These are phyloP conservation scores for Myxozyma melibiosi DNA, from an alignment of 805 yeast genomes.

Conservation along the genomic window DNA sequence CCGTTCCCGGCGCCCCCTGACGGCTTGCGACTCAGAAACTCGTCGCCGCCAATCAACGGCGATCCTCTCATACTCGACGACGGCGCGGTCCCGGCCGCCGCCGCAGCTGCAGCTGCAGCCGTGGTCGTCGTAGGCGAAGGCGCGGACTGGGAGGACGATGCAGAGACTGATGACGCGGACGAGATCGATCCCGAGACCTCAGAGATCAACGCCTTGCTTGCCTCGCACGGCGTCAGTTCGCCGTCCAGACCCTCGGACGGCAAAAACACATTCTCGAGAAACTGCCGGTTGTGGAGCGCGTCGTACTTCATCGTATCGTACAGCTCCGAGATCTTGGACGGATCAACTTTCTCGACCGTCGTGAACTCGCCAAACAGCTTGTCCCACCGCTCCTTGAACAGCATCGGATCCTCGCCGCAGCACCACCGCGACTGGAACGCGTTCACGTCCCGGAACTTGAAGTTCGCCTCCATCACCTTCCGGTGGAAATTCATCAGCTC, in stretches of 20 bases:
- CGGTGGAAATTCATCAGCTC: slow-evolving; percentile 93
- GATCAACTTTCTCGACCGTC: slow-evolving; percentile 93
- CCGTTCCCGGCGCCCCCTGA: slow-evolving; percentile 47
- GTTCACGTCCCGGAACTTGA: slow-evolving; percentile 63
- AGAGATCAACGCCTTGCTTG: background rate
- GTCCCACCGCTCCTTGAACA: slow-evolving; percentile 96
- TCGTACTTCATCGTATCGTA: slow-evolving; percentile 99
- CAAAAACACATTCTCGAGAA: slow-evolving; percentile 78
- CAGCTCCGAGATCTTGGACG: slow-evolving; percentile 92
- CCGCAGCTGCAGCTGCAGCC: background rate
- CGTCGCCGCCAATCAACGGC: slow-evolving; percentile 48
- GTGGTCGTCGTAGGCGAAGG: background rate
- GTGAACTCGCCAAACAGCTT: slow-evolving; percentile 89
- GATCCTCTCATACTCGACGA: slow-evolving; percentile 37
- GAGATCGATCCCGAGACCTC: background rate
- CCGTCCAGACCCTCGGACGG: slow-evolving; percentile 52
- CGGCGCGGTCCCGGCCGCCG: background rate
- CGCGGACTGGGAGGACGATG: background rate
- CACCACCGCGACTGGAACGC: slow-evolving; percentile 86
- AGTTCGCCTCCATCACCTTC: slow-evolving; percentile 79
- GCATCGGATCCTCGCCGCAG: slow-evolving; percentile 88
- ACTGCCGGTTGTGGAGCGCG: slow-evolving; percentile 91
- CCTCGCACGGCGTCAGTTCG: background rate
- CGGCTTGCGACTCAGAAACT: slow-evolving; percentile 52
- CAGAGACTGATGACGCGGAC: background rate